phyloP scores from a whole-genome alignment of 176 grass and related monocot genomes.

The Aegilops sharonensis region DNA sequence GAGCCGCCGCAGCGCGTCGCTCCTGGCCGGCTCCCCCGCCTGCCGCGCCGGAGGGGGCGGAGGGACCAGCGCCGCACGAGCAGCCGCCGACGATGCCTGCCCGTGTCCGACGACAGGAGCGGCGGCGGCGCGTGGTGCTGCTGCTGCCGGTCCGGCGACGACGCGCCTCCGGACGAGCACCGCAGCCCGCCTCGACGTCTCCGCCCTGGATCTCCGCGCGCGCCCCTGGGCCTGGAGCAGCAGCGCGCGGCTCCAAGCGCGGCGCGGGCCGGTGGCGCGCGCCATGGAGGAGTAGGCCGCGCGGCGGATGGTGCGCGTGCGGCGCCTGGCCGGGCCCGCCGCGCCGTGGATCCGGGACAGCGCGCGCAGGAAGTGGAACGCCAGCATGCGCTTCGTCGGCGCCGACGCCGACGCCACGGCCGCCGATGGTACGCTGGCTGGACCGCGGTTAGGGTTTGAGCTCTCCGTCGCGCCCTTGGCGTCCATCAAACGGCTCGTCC shows the following conservation, averaged over 20 bases:
- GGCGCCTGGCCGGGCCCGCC: slow-evolving; percentile 18
- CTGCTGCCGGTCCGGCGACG: background rate
- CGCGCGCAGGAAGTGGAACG: slow-evolving; percentile 73
- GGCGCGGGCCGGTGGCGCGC: slow-evolving; percentile 29
- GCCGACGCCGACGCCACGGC: background rate
- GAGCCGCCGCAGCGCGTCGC: slow-evolving; percentile 54
- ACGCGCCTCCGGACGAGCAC: slow-evolving; percentile 37
- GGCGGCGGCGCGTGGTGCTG: background rate
- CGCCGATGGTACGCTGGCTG: no score
- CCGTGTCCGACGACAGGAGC: background rate
- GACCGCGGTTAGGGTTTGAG: slow-evolving; percentile 54
- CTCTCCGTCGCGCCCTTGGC: slow-evolving; percentile 24
- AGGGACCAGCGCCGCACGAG: background rate
- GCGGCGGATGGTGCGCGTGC: slow-evolving; percentile 54
- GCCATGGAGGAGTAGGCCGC: slow-evolving; percentile 87
- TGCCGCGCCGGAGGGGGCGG: background rate
- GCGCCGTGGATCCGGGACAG: slow-evolving; percentile 52
- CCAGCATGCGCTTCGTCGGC: slow-evolving; percentile 59
- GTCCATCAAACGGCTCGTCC: slow-evolving; percentile 40
- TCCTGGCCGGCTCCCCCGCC: slow-evolving; percentile 46
- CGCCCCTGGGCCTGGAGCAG: slow-evolving; percentile 50
- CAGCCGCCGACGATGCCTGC: background rate
- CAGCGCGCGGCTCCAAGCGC: slow-evolving; percentile 57
- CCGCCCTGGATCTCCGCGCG: background rate
- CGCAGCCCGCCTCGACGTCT: background rate